Conservation (phyloP, 805 yeast species). For the Zygotorulaspora danielsina region DNA sequence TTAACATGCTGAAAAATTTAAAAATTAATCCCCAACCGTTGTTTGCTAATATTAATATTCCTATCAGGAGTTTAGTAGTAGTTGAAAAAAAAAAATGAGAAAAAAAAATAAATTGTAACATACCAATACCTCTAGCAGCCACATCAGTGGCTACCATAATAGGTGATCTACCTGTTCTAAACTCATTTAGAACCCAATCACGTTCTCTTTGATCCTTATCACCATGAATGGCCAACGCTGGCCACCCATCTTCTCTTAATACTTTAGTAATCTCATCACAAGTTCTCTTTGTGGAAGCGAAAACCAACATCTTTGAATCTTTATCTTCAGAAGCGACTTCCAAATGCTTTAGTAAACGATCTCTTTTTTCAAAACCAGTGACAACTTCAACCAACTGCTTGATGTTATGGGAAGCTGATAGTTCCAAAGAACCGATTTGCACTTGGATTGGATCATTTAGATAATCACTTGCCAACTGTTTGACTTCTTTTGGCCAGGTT, state of each 20-base stretch:
- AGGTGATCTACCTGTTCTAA: slow-evolving; percentile 87
- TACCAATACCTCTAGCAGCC: slow-evolving; percentile 99
- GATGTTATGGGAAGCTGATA: slow-evolving; percentile 94
- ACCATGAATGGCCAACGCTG: slow-evolving; percentile 98
- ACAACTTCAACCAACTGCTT: slow-evolving; percentile 90
- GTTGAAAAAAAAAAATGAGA: slow-evolving; percentile 20
- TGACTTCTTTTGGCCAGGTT: slow-evolving; percentile 99
- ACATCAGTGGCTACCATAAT: slow-evolving; percentile 99
- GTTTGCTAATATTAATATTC: slow-evolving; percentile 11
- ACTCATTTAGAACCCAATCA: slow-evolving; percentile 96
- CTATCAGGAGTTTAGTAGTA: slow-evolving; percentile 9
- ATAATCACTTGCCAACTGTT: slow-evolving; percentile 86
- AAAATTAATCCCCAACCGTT: slow-evolving; percentile 14
- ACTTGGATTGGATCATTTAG: slow-evolving; percentile 93
- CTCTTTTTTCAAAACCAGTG: slow-evolving; percentile 91
- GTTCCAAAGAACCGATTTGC: slow-evolving; percentile 90
- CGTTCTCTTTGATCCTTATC: slow-evolving; percentile 97
- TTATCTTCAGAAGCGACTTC: slow-evolving; percentile 69
- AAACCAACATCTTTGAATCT: slow-evolving; percentile 76
- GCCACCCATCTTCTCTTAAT: slow-evolving; percentile 96
- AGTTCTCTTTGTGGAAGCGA: slow-evolving; percentile 95
- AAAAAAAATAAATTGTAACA: slow-evolving; percentile 42
- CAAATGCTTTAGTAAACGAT: slow-evolving; percentile 76
- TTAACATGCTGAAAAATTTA: no score
- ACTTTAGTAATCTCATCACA: slow-evolving; percentile 93